Conservation (phyloP, 805 yeast genomes). For the Blastobotrys muscicola region DNA sequence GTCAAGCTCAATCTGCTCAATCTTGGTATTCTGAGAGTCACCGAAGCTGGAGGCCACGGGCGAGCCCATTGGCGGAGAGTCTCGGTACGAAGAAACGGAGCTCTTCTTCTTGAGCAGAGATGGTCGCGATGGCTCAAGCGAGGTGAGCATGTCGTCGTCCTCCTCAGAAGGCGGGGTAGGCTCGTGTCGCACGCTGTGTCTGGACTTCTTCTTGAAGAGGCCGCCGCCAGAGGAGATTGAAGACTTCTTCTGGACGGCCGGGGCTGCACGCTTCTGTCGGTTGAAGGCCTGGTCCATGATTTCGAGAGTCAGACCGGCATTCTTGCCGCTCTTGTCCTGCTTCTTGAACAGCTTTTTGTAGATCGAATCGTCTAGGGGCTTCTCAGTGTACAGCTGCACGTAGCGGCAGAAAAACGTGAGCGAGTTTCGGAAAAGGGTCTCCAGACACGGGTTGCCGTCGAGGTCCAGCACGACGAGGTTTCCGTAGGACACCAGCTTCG, state of each 20-base stretch:
- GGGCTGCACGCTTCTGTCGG: too few species aligned
- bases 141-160: conserved; percentile 16
- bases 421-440: conserved; percentile 14
- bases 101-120: conserved; percentile 4
- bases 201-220: background rate
- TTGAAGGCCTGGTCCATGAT: too few species aligned
- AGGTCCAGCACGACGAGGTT: conserved; percentile 16
- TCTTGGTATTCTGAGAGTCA: conserved; percentile 6
- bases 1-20: conserved; percentile 8
- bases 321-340: background rate
- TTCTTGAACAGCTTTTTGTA: background rate
- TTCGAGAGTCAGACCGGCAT: background rate
- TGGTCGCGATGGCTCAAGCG: conserved; percentile 11
- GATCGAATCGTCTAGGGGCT: conserved; percentile 6
- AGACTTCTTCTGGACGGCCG: too few species aligned
- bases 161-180: conserved; percentile 3
- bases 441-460: conserved; percentile 24
- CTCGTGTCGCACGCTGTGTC: too few species aligned
- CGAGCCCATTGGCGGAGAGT: background rate
- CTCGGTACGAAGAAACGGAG: background rate
- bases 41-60: conserved; percentile 5
- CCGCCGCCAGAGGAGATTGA: background rate
- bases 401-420: conserved; percentile 9
- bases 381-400: conserved; percentile 10
- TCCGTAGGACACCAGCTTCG: conserved; percentile 9